phyloP scores from a whole-genome alignment of 495 filamentous ascomycete genomes.

The Lindgomyces ingoldianus region DNA sequence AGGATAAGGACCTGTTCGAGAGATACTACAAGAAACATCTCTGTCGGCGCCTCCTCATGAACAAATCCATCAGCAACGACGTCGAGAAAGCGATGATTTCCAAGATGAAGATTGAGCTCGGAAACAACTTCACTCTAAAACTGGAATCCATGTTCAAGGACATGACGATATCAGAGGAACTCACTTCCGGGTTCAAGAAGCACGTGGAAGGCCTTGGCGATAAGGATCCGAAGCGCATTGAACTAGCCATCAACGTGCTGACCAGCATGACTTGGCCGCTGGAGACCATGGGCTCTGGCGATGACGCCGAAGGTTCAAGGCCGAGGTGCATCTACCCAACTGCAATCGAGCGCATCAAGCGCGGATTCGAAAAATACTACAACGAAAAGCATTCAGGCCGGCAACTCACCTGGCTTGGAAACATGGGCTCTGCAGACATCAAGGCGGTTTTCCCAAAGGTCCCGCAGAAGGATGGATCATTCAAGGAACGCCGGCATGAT shows the following conservation, averaged over 20 bases:
- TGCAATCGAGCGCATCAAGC: slow-evolving; percentile 72
- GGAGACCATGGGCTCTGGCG: slow-evolving; percentile 70
- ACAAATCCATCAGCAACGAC: slow-evolving; percentile 82
- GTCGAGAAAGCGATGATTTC: slow-evolving; percentile 94
- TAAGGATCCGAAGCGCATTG: slow-evolving; percentile 65
- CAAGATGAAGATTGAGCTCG: slow-evolving; percentile 93
- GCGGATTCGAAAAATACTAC: slow-evolving; percentile 90
- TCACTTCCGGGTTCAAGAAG: slow-evolving; percentile 72
- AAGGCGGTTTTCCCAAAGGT: slow-evolving; percentile 73
- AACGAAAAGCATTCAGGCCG: slow-evolving; percentile 82
- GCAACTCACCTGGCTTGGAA: slow-evolving; percentile 79
- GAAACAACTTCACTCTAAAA: slow-evolving; percentile 88
- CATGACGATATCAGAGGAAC: slow-evolving; percentile 85
- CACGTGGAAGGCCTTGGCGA: slow-evolving; percentile 66
- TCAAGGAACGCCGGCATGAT: slow-evolving; percentile 80
- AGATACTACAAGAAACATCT: slow-evolving; percentile 98
- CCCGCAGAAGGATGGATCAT: slow-evolving; percentile 60
- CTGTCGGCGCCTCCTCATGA: slow-evolving; percentile 78
- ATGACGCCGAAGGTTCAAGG: slow-evolving; percentile 54
- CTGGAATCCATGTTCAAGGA: slow-evolving; percentile 99
- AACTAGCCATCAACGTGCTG: slow-evolving; percentile 79
- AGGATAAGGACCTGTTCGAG: slow-evolving; percentile 95
- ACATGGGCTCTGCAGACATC: slow-evolving; percentile 85
- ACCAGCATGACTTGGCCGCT: slow-evolving; percentile 94
- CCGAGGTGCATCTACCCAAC: slow-evolving; percentile 67